phyloP scores from a whole-genome alignment of 1,284 basidiomycete species.

The Lentinula novae-zelandiae region DNA sequence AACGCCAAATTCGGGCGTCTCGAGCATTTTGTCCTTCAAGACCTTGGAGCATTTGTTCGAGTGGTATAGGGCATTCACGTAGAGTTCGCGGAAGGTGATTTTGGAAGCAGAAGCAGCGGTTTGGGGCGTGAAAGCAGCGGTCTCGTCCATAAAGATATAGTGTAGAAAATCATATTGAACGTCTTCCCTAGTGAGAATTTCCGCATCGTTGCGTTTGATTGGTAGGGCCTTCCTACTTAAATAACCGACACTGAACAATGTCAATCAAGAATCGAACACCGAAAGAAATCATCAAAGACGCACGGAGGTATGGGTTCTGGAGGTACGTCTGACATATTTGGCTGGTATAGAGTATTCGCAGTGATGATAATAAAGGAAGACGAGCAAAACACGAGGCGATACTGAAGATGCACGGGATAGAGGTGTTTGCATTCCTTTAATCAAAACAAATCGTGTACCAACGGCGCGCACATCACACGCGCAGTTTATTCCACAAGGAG shows the following conservation, averaged over 20 bases:
- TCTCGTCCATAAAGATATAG: slow-evolving; percentile 71
- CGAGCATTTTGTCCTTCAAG: slow-evolving; percentile 80
- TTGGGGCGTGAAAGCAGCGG: slow-evolving; percentile 69
- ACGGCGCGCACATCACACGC: slow-evolving; percentile 24
- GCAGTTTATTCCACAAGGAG: background rate
- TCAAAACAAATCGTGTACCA: slow-evolving; percentile 20
- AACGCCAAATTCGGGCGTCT: slow-evolving; percentile 74
- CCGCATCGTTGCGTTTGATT: slow-evolving; percentile 75
- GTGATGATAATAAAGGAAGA: slow-evolving; percentile 22
- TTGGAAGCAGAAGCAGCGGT: slow-evolving; percentile 38
- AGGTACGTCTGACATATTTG: slow-evolving; percentile 20
- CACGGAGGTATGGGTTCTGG: slow-evolving; percentile 47
- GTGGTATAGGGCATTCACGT: slow-evolving; percentile 75
- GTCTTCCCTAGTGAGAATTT: slow-evolving; percentile 75
- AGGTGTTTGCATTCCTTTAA: slow-evolving; percentile 27
- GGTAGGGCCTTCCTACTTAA: slow-evolving; percentile 69
- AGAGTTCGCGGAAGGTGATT: slow-evolving; percentile 81
- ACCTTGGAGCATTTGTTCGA: slow-evolving; percentile 84
- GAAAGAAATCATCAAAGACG: slow-evolving; percentile 23
- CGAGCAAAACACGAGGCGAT: slow-evolving; percentile 30
- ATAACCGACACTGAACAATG: slow-evolving; percentile 52
- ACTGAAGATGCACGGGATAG: slow-evolving; percentile 15
- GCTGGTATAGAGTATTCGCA: background rate
- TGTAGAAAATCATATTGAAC: slow-evolving; percentile 83
- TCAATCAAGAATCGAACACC: slow-evolving; percentile 11